Evolutionary conservation across 2,329 filamentous ascomycete species (phyloP).

Genomic region (Claviceps maximensis): DNA sequence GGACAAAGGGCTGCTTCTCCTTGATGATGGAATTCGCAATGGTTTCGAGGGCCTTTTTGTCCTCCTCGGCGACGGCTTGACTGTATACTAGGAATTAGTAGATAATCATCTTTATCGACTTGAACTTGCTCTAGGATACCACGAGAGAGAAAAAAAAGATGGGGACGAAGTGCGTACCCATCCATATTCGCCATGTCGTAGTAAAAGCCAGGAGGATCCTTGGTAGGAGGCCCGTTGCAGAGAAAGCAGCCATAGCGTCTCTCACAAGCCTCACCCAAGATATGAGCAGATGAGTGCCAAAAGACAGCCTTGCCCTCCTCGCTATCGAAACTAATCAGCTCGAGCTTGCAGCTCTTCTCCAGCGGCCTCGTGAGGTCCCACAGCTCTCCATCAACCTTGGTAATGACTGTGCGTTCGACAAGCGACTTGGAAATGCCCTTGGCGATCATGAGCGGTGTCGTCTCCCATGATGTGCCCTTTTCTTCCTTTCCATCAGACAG

Average conservation of each 20-base stretch:
- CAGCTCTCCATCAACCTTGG: constrained; percentile 67
- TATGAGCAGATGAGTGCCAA: constrained; percentile 93
- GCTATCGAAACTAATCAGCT: constrained; percentile 67
- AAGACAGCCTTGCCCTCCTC: constrained; percentile 70
- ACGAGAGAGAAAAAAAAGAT: not conserved
- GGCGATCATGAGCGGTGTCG: constrained; percentile 67
- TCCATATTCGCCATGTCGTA: constrained; percentile 73
- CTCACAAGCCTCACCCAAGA: constrained; percentile 90
- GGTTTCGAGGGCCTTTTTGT: constrained; percentile 76
- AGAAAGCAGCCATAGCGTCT: constrained; percentile 80
- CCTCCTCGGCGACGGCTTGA: constrained; percentile 57
- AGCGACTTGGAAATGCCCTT: constrained; percentile 73
- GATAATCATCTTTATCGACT: too few species aligned
- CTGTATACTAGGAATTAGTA: constrained; percentile 36
- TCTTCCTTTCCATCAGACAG: constrained; percentile 59
- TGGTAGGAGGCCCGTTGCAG: constrained; percentile 84
- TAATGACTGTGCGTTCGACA: constrained; percentile 76
- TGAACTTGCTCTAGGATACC: not conserved
- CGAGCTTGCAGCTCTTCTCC: constrained; percentile 74
- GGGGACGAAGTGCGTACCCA: constrained; percentile 13
- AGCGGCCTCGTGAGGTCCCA: constrained; percentile 91
- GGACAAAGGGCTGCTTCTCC: constrained; percentile 91
- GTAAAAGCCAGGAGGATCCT: constrained; percentile 70
- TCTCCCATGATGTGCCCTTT: constrained; percentile 77
- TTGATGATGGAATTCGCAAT: constrained; percentile 78